Evolutionary conservation across 768 basidiomycete species (phyloP), one percentile per base, ranked within the genome.

Genomic region (Exidia glandulosa): DNA sequence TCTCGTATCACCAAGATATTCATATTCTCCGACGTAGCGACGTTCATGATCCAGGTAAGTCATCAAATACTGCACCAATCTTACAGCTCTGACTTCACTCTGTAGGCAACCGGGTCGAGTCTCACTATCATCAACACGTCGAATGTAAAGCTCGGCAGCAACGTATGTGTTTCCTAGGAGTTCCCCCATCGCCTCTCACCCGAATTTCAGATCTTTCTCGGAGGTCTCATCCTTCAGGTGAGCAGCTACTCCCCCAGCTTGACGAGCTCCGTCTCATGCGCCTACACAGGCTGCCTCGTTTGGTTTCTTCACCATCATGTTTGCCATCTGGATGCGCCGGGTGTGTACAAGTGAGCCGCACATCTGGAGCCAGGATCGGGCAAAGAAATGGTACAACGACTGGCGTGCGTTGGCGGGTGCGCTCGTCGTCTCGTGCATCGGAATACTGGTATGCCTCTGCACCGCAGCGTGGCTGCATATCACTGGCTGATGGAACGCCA

Each of bases 31-130:
- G 87, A 89, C 66, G 71, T 87, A 48, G 73, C 76, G 1, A 86
- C 85, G 1, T 87, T 85, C 32, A 65, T 84, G 3, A 79, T 86
- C 45, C 87, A 89, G 69, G 83, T 79, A 50, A 13, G 54, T 48
- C 2, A n/a, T 9, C 16, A 36, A 7, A 7, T 36, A 7, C 16
- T 36, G 7, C 34, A 36, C 34, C 34, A 16, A 7, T 16, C 7
- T 36, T 16, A 16, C 16, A 16, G 7, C 7, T 36, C 34, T 36
- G 34, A 36, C 7, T 16, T 7, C 34, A 7, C 34, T 16, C 34
- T n/a, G n/a, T n/a, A 36, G 34, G 34, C 7, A 36, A 7, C 34
- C 34, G 34, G 34, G 7, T 36, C 34, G 7, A 16, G 34, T 36
- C 34, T 36, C 7, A 36, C 16, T 7, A 16, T 36, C 7, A 36